A percentile compares a stretch with the other conserved stretches of the same genome.
Conservation (phyloP, 345 rosid genomes). For the Populus ilicifolia region DNA sequence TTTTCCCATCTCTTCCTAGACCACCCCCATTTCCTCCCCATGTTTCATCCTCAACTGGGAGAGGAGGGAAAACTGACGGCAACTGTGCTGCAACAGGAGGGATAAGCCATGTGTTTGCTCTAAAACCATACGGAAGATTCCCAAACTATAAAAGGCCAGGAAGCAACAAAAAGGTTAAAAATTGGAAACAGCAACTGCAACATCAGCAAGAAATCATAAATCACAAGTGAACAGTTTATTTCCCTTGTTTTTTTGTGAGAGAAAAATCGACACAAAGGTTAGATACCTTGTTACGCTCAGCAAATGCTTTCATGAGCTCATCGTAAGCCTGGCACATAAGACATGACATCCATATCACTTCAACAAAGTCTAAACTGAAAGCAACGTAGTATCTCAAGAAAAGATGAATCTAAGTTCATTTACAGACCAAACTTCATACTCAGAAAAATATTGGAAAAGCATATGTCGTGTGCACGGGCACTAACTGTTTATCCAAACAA, state of each 20-base stretch:
- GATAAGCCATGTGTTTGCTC: slow-evolving; percentile 96
- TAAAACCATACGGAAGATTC: slow-evolving; percentile 94
- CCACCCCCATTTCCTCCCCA: slow-evolving; percentile 99
- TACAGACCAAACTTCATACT: neutral
- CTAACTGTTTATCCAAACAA: neutral
- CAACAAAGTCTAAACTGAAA: neutral
- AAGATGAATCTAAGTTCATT: neutral
- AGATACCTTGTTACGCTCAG: slow-evolving; percentile 86
- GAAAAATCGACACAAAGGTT: neutral
- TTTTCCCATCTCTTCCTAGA: slow-evolving; percentile 33
- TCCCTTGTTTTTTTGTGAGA: neutral
- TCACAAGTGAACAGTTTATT: slow-evolving; percentile 1
- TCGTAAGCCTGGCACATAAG: slow-evolving; percentile 62
- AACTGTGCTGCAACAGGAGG: slow-evolving; percentile 75
- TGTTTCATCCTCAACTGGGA: slow-evolving; percentile 78
- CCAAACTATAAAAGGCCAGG: slow-evolving; percentile 60
- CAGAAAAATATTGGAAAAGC: neutral
- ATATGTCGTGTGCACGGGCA: neutral
- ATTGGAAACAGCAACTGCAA: neutral
- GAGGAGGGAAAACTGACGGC: slow-evolving; percentile 64
- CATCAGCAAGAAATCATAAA: neutral
- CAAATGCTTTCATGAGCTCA: slow-evolving; percentile 84
- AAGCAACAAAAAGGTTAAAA: slow-evolving; percentile 1
- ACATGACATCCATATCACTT: slow-evolving; percentile 6
- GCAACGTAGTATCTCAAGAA: neutral